Evolutionary conservation across 768 basidiomycete genomes (phyloP), one percentile per base, ranked within the genome.

Genomic region (Mycena capillaripes): DNA sequence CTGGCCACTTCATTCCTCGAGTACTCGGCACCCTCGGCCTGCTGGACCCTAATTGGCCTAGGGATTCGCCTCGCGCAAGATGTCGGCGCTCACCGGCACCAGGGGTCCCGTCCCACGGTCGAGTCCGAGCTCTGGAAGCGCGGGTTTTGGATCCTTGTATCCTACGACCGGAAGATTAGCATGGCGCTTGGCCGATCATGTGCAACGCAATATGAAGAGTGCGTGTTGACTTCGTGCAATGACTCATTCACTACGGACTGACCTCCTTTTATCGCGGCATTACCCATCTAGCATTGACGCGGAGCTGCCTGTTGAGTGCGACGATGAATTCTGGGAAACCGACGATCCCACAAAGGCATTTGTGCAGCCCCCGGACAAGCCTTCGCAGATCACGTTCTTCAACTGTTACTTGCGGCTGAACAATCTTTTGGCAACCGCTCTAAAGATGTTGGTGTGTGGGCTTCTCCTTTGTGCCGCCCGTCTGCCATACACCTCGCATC

Each of bases 101-200:
- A 27, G 80, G 72, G 66, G 76, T 11, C 67, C n/a, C 78, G 80
- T 21, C 85, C 84, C 3, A 86, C 82, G 12, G 80, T 84, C 11
- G 91, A 94, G 73, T 86, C 90, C 62, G 93, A 96, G 79, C 85
- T 93, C 29, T 94, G 92, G 89, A 93, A 93, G 77, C 87, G 91
- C 29, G 88, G 86, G 9, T 91, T 91, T 75, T 91, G 90, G 89
- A 87, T 44, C 19, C 55, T 66, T 6, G 55, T 66, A 4, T 16
- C 75, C 25, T 77, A 88, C 46, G 90, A 91, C 75, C 79, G 89
- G 48, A 63, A 81, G 25, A 76, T 84, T 19, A 87, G 89, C 59
- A 81, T 86, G 0, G 82, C 83, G 14, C 84, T 92, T 30, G 94
- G 94, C 1, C 84, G 94, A 11, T 19, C 55, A 21, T 56, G 53